A percentile compares a stretch with the other conserved stretches of the same genome.
These are phyloP conservation scores for Penicillium daleae DNA, from an alignment of 495 filamentous ascomycete genomes.

Conservation along the genomic window DNA sequence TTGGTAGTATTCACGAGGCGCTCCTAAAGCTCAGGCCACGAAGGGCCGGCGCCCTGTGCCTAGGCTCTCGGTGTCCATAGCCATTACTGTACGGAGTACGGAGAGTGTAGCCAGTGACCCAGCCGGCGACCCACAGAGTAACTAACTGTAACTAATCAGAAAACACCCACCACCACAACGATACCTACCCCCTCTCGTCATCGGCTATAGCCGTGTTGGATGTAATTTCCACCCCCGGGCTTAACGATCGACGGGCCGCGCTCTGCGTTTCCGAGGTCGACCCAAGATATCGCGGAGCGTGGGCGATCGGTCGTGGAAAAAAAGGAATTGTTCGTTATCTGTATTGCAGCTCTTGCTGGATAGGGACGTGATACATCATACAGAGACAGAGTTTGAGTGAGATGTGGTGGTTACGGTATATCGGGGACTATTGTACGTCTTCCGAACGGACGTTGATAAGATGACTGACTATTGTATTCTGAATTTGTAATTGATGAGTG, in stretches of 20 bases:
- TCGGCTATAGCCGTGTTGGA: constrained; percentile 18
- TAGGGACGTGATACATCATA: too few relatives aligned
- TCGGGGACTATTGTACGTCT: too few relatives aligned
- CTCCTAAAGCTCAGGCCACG: constrained; percentile 1
- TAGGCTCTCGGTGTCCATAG: neutral
- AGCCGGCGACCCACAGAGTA: too few relatives aligned
- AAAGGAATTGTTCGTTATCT: neutral
- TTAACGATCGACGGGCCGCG: constrained; percentile 9
- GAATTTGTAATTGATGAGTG: neutral
- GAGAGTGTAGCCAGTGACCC: too few relatives aligned
- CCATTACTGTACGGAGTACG: neutral
- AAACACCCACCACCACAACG: too few relatives aligned
- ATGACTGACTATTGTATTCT: too few relatives aligned
- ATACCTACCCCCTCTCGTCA: neutral
- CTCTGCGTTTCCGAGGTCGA: constrained; percentile 4
- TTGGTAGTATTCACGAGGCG: neutral
- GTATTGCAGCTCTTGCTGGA: too few relatives aligned
- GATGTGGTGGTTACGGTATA: too few relatives aligned
- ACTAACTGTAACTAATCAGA: too few relatives aligned
- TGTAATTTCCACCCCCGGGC: constrained; percentile 4
- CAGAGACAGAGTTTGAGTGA: too few relatives aligned
- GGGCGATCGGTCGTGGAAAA: neutral
- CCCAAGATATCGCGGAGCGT: constrained; percentile 3
- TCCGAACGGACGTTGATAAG: too few relatives aligned
- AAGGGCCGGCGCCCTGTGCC: neutral